Percentiles rank a stretch among this genome's conserved stretches.
These are phyloP conservation scores for Terfezia claveryi DNA, from an alignment of 495 filamentous ascomycete species.

Conservation along the genomic window DNA sequence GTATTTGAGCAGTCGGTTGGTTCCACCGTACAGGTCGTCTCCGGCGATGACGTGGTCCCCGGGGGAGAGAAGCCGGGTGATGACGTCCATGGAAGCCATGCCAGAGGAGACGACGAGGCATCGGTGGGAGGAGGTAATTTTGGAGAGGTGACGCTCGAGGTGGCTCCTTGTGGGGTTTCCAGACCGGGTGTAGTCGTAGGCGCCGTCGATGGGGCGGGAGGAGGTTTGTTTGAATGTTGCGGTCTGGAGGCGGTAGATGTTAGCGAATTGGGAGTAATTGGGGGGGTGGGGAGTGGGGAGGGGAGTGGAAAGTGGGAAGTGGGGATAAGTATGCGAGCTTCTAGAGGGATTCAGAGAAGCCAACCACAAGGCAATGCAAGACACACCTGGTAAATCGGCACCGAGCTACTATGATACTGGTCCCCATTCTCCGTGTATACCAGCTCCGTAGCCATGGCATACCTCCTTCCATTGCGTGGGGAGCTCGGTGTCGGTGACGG, in stretches of 20 bases:
- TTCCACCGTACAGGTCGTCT: slow-evolving; percentile 90
- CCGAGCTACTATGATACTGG: slow-evolving; percentile 85
- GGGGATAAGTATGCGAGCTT: no score
- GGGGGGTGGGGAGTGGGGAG: background rate
- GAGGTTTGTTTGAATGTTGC: slow-evolving; percentile 94
- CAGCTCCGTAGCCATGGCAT: slow-evolving; percentile 84
- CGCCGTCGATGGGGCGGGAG: slow-evolving; percentile 39
- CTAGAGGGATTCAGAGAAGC: background rate
- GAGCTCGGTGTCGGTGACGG: slow-evolving; percentile 89
- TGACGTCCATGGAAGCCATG: slow-evolving; percentile 93
- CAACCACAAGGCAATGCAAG: background rate
- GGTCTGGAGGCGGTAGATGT: slow-evolving; percentile 29
- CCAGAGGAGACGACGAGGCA: slow-evolving; percentile 83
- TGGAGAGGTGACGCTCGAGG: slow-evolving; percentile 86
- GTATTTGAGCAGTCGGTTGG: slow-evolving; percentile 82
- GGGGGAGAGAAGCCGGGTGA: slow-evolving; percentile 75
- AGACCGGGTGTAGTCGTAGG: slow-evolving; percentile 96
- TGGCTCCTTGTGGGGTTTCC: slow-evolving; percentile 94
- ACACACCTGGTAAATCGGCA: slow-evolving; percentile 76
- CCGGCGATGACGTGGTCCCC: slow-evolving; percentile 95
- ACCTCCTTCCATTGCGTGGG: slow-evolving; percentile 59
- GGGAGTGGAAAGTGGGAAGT: background rate
- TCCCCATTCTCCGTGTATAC: slow-evolving; percentile 90
- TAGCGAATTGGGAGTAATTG: background rate
- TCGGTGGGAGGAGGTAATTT: slow-evolving; percentile 89